These are phyloP conservation scores for Exutisphaerella laricina DNA, from an alignment of 2,329 filamentous ascomycete genomes.

Conservation along the genomic window DNA sequence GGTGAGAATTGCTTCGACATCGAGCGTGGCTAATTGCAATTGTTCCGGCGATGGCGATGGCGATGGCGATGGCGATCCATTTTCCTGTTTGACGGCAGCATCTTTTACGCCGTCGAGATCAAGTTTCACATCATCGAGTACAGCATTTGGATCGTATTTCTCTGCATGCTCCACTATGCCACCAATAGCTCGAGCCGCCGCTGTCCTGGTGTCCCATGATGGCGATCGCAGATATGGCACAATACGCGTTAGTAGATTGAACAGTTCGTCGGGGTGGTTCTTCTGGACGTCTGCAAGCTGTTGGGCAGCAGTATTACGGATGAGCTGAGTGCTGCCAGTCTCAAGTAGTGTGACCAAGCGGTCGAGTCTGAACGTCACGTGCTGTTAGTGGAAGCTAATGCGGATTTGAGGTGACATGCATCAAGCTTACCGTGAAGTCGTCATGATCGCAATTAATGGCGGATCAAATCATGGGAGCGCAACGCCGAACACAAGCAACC, in stretches of 20 bases:
- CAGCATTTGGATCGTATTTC: constrained; percentile 69
- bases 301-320: constrained; percentile 93
- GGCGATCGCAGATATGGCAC: constrained; percentile 94
- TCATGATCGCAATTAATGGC: constrained; percentile 15
- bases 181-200: constrained; percentile 87
- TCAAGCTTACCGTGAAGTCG: constrained; percentile 24
- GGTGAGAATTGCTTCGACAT: constrained; percentile 73
- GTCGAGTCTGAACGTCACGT: constrained; percentile 33
- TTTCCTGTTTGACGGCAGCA: constrained; percentile 54
- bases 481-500: too few relatives aligned
- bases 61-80: constrained; percentile 21
- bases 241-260: constrained; percentile 87
- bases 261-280: constrained; percentile 93
- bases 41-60: constrained; percentile 43
- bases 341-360: constrained; percentile 71
- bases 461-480: too few relatives aligned
- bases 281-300: constrained; percentile 98
- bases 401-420: background rate
- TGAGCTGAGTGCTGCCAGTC: constrained; percentile 92
- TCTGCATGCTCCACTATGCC: constrained; percentile 89
- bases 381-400: constrained; percentile 11
- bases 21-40: constrained; percentile 67
- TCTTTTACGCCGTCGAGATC: constrained; percentile 35
- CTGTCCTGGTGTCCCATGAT: constrained; percentile 93
- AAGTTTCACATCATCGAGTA: constrained; percentile 28